Evolutionary conservation across 495 filamentous ascomycete species (phyloP).

Genomic region (Penicillium silybi): DNA sequence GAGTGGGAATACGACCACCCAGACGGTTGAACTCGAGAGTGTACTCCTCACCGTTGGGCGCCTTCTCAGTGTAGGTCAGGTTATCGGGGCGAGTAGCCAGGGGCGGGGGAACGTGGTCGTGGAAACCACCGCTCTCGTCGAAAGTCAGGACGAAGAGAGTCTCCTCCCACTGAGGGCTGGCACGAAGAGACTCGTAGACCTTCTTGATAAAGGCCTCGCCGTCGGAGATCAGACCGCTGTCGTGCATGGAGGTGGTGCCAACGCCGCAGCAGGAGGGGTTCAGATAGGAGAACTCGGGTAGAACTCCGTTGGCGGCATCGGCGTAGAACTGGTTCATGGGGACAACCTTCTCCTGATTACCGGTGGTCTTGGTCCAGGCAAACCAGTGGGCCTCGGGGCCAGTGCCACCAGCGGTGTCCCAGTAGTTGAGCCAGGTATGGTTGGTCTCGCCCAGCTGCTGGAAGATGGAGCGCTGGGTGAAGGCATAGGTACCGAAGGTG

Average conservation of each 20-base stretch:
- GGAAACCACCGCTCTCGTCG: constrained; percentile 50
- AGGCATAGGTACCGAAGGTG: constrained; percentile 31
- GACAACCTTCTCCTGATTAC: constrained; percentile 27
- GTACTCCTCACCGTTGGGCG: constrained; percentile 36
- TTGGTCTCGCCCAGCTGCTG: constrained; percentile 39
- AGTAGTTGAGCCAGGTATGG: constrained; percentile 50
- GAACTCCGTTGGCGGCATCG: constrained; percentile 32
- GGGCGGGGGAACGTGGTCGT: constrained; percentile 47
- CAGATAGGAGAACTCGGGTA: constrained; percentile 46
- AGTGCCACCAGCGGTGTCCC: constrained; percentile 17
- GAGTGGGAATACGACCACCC: constrained; percentile 47
- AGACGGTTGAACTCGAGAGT: constrained; percentile 48
- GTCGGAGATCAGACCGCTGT: constrained; percentile 39
- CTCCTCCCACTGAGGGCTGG: constrained; percentile 42
- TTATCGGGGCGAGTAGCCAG: constrained; percentile 36
- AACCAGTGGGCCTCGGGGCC: constrained; percentile 35
- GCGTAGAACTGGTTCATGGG: constrained; percentile 34
- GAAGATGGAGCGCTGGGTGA: constrained; percentile 45
- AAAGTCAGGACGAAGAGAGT: constrained; percentile 50
- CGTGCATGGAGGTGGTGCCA: constrained; percentile 47
- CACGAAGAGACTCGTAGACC: constrained; percentile 48
- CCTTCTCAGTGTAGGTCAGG: constrained; percentile 41
- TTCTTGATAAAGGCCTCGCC: constrained; percentile 49
- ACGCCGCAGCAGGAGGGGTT: constrained; percentile 50
- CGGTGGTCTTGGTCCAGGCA: constrained; percentile 37